Evolutionary conservation across 2,329 filamentous ascomycete species (phyloP).

Genomic region (Phyllachora maydis): DNA sequence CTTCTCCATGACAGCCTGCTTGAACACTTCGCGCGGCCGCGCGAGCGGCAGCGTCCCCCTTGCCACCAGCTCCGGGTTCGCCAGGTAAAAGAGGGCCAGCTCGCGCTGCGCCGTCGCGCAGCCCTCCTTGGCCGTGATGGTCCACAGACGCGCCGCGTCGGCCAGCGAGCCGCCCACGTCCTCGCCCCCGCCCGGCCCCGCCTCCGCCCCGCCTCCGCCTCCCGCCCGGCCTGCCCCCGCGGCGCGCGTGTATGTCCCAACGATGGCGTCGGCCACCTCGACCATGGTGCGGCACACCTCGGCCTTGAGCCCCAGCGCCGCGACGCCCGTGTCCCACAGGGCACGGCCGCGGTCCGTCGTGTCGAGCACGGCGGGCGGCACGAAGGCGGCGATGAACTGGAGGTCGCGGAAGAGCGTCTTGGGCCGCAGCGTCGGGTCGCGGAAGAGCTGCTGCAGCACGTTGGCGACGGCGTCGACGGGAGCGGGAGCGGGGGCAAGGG

Average conservation of each 20-base stretch:
- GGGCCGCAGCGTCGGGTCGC: constrained; percentile 47
- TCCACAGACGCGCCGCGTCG: constrained; percentile 76
- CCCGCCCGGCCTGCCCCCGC: constrained; percentile 1
- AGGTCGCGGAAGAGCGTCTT: constrained; percentile 66
- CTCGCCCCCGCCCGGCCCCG: no score
- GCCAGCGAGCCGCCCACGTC: constrained; percentile 43
- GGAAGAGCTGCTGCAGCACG: constrained; percentile 46
- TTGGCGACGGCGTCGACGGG: constrained; percentile 45
- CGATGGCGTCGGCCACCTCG: constrained; percentile 33
- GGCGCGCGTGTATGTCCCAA: constrained; percentile 41
- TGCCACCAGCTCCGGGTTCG: constrained; percentile 67
- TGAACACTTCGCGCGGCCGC: constrained; percentile 75
- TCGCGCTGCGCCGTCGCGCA: constrained; percentile 78
- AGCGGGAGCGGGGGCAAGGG: no score
- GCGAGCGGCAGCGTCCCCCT: constrained; percentile 68
- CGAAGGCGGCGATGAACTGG: constrained; percentile 51
- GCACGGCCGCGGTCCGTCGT: constrained; percentile 49
- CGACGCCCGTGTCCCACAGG: constrained; percentile 78
- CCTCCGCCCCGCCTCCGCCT: background rate
- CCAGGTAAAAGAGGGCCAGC: constrained; percentile 81
- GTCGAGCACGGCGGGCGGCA: constrained; percentile 38
- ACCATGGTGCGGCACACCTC: constrained; percentile 69
- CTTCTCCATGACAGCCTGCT: constrained; percentile 62
- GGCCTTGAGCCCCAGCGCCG: constrained; percentile 72
- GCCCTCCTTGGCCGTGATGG: constrained; percentile 85